These are phyloP conservation scores for Aechmea fasciata DNA, from an alignment of 176 grass and related monocot species.

Conservation along the genomic window DNA sequence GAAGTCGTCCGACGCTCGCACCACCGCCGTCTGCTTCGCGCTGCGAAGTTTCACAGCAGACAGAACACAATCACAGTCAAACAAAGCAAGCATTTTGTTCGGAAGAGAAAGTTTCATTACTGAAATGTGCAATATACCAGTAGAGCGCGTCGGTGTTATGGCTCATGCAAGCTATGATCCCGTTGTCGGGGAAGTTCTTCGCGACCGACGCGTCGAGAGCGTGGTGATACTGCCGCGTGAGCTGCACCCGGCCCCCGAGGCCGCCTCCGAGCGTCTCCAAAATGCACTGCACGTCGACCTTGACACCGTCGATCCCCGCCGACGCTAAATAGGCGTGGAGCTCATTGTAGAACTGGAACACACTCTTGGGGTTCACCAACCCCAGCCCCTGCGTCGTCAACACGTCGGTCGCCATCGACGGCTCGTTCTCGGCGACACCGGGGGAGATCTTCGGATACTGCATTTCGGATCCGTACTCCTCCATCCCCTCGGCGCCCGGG, in stretches of 20 bases:
- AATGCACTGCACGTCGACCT: constrained; percentile 91
- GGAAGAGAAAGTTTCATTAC: background rate
- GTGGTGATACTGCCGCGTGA: constrained; percentile 68
- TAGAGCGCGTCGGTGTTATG: constrained; percentile 91
- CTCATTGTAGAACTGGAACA: constrained; percentile 94
- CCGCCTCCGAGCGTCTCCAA: constrained; percentile 80
- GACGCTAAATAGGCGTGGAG: constrained; percentile 72
- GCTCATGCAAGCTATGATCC: constrained; percentile 97
- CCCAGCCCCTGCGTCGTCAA: constrained; percentile 83
- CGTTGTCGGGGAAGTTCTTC: constrained; percentile 81
- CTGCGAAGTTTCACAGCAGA: constrained; percentile 15
- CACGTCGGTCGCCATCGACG: constrained; percentile 62
- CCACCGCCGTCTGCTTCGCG: constrained; percentile 87
- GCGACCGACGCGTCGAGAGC: constrained; percentile 79
- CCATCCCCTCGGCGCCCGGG: constrained; percentile 49
- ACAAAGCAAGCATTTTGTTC: background rate
- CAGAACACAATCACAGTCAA: background rate
- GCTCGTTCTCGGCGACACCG: constrained; percentile 68
- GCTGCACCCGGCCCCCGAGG: constrained; percentile 62
- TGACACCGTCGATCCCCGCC: constrained; percentile 77
- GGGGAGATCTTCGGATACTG: constrained; percentile 73
- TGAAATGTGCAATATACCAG: constrained; percentile 33
- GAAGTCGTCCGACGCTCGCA: constrained; percentile 93
- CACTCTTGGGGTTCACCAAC: constrained; percentile 65
- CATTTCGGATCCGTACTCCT: constrained; percentile 52